A percentile compares a stretch with the other conserved stretches of the same genome.
Conservation (phyloP, 2,329 filamentous ascomycete species). For the Epichloe elymi region DNA sequence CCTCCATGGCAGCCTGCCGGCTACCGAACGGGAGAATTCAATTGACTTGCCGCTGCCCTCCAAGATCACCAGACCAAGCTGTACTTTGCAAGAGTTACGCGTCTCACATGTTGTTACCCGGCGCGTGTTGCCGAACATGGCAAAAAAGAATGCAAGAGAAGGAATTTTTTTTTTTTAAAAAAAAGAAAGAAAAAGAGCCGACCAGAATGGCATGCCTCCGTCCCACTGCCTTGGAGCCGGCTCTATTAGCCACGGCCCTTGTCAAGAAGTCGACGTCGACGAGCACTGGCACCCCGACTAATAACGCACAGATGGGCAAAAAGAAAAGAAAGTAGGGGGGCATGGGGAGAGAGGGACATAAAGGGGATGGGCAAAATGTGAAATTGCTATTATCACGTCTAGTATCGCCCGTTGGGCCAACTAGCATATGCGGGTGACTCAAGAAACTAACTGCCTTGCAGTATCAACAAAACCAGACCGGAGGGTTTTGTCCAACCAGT, state of each 20-base stretch:
- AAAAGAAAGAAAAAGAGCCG: not conserved
- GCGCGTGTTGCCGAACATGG: not conserved
- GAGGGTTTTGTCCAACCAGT: too few species aligned
- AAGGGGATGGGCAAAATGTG: too few species aligned
- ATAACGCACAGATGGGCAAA: not conserved
- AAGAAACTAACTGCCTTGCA: too few species aligned
- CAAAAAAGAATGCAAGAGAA: not conserved
- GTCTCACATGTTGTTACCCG: not conserved
- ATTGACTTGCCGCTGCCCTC: not conserved
- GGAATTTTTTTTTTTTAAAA: not conserved
- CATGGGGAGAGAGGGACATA: too few species aligned
- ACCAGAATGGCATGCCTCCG: not conserved
- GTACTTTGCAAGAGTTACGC: not conserved
- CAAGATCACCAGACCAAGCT: not conserved
- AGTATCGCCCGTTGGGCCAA: too few species aligned
- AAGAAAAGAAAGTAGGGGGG: too few species aligned
- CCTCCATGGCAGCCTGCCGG: not conserved
- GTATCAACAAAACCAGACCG: too few species aligned
- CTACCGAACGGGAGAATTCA: not conserved
- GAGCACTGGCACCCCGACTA: not conserved
- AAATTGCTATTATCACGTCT: too few species aligned
- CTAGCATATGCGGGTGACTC: too few species aligned
- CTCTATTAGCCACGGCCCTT: not conserved
- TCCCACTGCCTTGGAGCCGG: slow-evolving; percentile 1
- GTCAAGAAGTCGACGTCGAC: too few species aligned